A percentile compares a stretch with the other conserved stretches of the same genome.
Conservation (phyloP, 2,329 filamentous ascomycete species). For the Chrysosporium queenslandicum region DNA sequence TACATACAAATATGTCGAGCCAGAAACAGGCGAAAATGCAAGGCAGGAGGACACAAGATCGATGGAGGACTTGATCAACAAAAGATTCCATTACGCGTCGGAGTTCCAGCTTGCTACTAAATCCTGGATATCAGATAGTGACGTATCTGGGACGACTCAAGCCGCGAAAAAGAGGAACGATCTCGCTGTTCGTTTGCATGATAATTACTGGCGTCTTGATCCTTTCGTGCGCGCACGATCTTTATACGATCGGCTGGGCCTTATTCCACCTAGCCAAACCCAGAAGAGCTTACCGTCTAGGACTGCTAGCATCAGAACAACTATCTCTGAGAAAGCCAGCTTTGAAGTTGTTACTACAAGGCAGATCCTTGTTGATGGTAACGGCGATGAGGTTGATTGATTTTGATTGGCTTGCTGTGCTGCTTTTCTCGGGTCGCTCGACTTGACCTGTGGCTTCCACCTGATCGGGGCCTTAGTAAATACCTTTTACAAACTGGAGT, state of each 20-base stretch:
- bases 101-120: constrained; percentile 66
- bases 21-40: constrained; percentile 63
- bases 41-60: constrained; percentile 58
- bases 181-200: constrained; percentile 54
- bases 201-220: constrained; percentile 83
- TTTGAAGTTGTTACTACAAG: constrained; percentile 10
- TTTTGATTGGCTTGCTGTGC: neutral
- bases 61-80: constrained; percentile 52
- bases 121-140: constrained; percentile 57
- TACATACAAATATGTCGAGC: constrained; percentile 73
- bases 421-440: neutral
- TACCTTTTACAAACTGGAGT: no score
- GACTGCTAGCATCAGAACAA: constrained; percentile 5
- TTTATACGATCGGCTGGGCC: constrained; percentile 72
- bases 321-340: constrained; percentile 10
- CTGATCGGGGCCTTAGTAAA: neutral
- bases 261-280: constrained; percentile 29
- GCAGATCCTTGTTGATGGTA: constrained; percentile 6
- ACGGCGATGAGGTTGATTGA: constrained; percentile 6
- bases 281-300: constrained; percentile 7
- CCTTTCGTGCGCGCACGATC: constrained; percentile 73
- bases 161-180: constrained; percentile 47
- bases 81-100: constrained; percentile 55
- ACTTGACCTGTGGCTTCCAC: neutral
- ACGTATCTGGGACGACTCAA: constrained; percentile 35